Conservation (phyloP, 208 protist species). For the Spongospora subterranea region DNA sequence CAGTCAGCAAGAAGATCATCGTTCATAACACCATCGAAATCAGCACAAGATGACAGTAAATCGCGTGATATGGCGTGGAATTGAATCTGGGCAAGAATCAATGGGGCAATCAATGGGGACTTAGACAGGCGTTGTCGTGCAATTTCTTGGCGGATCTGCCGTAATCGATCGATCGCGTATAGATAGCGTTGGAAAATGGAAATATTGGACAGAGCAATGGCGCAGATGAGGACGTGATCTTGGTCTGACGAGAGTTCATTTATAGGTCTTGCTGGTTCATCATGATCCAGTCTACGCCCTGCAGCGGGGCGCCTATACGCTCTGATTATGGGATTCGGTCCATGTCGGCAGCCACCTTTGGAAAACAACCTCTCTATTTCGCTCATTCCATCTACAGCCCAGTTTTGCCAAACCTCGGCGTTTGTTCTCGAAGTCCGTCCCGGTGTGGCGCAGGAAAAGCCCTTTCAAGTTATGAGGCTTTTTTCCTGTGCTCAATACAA, state of each 20-base stretch:
- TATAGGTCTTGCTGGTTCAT: neutral
- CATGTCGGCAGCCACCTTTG: no score
- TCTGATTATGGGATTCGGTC: no score
- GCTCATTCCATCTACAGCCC: no score
- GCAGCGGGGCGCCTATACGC: neutral
- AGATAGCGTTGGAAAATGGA: neutral
- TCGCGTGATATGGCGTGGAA: neutral
- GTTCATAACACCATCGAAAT: neutral
- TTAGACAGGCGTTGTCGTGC: neutral
- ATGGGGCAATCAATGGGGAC: neutral
- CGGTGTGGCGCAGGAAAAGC: no score
- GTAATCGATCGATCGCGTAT: neutral
- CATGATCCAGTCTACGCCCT: neutral
- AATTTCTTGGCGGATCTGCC: neutral
- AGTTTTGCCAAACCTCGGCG: no score
- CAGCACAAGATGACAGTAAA: neutral
- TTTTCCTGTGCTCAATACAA: no score
- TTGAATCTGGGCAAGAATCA: neutral
- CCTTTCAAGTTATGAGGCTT: no score
- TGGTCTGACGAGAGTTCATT: neutral
- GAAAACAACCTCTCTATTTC: no score
- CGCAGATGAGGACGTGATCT: neutral
- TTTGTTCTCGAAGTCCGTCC: no score
- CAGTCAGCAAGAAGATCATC: neutral
- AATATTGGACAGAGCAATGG: neutral